A percentile compares a stretch with the other conserved stretches of the same genome.
These are phyloP conservation scores for Trypanosoma melophagium DNA, from an alignment of 208 protist genomes.

Conservation along the genomic window DNA sequence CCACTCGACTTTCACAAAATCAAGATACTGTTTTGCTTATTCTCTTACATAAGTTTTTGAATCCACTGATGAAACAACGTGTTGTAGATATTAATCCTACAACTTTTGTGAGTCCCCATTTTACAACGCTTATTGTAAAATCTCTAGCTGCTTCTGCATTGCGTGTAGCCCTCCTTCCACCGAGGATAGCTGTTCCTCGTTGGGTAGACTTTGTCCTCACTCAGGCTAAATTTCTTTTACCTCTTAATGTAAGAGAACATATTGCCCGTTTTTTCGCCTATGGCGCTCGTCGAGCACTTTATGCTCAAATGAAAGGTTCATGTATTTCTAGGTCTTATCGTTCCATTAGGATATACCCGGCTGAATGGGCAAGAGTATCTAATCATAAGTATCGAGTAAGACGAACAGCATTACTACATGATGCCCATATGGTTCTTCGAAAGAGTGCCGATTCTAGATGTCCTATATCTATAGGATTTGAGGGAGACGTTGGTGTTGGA, in stretches of 20 bases:
- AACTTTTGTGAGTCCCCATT: constrained; percentile 47
- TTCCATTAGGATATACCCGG: constrained; percentile 36
- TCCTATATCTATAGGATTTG: constrained; percentile 87
- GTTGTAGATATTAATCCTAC: constrained; percentile 15
- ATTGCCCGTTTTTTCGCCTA: constrained; percentile 80
- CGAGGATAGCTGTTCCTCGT: constrained; percentile 66
- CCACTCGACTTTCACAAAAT: constrained; percentile 45
- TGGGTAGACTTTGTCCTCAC: constrained; percentile 81
- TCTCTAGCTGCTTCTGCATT: constrained; percentile 76
- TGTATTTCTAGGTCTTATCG: constrained; percentile 47
- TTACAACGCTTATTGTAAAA: constrained; percentile 56
- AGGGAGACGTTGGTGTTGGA: constrained; percentile 85
- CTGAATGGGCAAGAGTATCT: constrained; percentile 66
- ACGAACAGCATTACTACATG: constrained; percentile 55
- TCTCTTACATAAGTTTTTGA: constrained; percentile 48
- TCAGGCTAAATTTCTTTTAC: constrained; percentile 73
- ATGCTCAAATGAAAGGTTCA: constrained; percentile 57
- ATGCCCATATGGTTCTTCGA: constrained; percentile 64
- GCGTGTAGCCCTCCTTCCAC: constrained; percentile 73
- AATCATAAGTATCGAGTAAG: constrained; percentile 86
- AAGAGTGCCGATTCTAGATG: constrained; percentile 66
- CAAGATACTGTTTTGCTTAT: constrained; percentile 76
- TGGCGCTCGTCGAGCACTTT: constrained; percentile 69
- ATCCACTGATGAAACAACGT: constrained; percentile 16
- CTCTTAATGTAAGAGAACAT: constrained; percentile 46